phyloP scores from a whole-genome alignment of 352 stramenopile genomes.

The Globisporangium barbulae region DNA sequence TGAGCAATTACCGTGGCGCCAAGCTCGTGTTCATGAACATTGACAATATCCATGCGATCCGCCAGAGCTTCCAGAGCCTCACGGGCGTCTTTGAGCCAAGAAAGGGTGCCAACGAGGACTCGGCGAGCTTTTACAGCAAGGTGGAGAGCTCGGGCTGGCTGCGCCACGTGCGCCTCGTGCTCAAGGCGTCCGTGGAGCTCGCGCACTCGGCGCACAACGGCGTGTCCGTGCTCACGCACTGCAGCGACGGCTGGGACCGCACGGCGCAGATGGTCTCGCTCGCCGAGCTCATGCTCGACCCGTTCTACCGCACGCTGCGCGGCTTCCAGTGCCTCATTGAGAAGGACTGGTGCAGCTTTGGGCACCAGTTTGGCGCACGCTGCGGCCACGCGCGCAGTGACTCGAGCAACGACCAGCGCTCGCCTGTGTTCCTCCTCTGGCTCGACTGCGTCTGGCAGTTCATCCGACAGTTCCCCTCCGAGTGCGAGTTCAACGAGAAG shows the following conservation, averaged over 20 bases:
- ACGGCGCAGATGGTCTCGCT: slow-evolving; percentile 96
- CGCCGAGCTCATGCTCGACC: slow-evolving; percentile 96
- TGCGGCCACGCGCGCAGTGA: slow-evolving; percentile 92
- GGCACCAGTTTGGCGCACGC: slow-evolving; percentile 96
- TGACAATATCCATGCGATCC: slow-evolving; percentile 98
- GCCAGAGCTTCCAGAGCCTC: slow-evolving; percentile 91
- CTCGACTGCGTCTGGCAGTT: slow-evolving; percentile 98
- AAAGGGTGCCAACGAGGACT: slow-evolving; percentile 78
- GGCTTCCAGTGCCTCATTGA: slow-evolving; percentile 97
- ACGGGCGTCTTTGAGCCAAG: slow-evolving; percentile 74
- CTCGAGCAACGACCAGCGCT: slow-evolving; percentile 91
- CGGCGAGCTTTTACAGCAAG: slow-evolving; percentile 80
- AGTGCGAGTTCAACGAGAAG: slow-evolving; percentile 97
- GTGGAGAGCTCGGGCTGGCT: slow-evolving; percentile 97
- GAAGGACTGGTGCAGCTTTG: slow-evolving; percentile 99
- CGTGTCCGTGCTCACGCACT: slow-evolving; percentile 96
- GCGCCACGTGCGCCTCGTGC: slow-evolving; percentile 90
- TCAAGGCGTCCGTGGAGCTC: slow-evolving; percentile 91
- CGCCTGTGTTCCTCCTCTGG: slow-evolving; percentile 98
- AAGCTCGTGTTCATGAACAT: slow-evolving; percentile 98
- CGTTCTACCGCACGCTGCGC: slow-evolving; percentile 96
- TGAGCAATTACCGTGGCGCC: slow-evolving; percentile 91
- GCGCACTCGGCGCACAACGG: slow-evolving; percentile 93
- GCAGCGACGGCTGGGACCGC: slow-evolving; percentile 99
- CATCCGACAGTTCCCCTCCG: slow-evolving; percentile 93